These are phyloP conservation scores for Saccharomyces paradoxus DNA, from an alignment of 805 yeast species.

Conservation along the genomic window DNA sequence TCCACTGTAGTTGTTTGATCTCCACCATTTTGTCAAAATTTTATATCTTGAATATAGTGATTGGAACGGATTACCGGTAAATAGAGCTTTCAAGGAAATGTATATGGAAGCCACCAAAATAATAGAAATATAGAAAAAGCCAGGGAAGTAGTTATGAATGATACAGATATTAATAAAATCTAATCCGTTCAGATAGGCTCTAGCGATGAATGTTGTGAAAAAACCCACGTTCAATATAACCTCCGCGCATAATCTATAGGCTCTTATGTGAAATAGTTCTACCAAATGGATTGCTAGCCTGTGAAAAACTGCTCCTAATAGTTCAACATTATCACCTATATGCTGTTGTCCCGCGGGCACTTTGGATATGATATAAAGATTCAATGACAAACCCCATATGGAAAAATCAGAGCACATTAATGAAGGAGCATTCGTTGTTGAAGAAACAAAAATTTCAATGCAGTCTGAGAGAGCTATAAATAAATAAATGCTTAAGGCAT, in stretches of 20 bases:
- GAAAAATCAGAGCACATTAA: conserved; percentile 24
- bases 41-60: neutral
- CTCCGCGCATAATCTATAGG: conserved; percentile 57
- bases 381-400: conserved; percentile 23
- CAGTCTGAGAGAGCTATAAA: conserved; percentile 36
- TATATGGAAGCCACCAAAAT: neutral
- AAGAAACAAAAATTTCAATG: conserved; percentile 44
- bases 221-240: conserved; percentile 42
- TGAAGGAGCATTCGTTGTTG: conserved; percentile 34
- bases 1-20: neutral
- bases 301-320: conserved; percentile 35
- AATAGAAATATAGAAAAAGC: neutral
- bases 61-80: neutral
- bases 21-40: neutral
- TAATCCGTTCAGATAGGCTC: neutral
- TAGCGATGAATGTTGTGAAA: neutral
- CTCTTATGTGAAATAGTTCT: conserved; percentile 44
- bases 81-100: neutral
- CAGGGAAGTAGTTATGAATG: neutral
- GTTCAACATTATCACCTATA: neutral
- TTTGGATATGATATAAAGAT: conserved; percentile 15
- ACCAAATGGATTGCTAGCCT: conserved; percentile 58
- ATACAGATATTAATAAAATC: neutral
- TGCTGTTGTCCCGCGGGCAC: neutral
- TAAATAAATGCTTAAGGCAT: conserved; percentile 1